Evolutionary conservation across 192 early-diverging fungal genomes (phyloP).

Genomic region (Coemansia sp.): DNA sequence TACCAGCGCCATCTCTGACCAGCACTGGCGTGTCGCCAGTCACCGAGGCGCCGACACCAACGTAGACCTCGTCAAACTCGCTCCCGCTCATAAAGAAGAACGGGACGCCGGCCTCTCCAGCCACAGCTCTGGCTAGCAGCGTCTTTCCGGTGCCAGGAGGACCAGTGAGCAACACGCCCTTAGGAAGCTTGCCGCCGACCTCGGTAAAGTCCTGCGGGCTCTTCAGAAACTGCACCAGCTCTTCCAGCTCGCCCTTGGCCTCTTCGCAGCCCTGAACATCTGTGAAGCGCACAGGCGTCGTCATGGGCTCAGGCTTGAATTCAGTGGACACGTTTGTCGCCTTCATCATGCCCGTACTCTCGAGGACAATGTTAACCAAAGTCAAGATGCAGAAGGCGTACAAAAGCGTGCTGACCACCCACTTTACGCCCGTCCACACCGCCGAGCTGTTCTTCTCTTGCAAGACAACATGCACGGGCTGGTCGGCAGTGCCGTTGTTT

Average conservation of each 20-base stretch:
- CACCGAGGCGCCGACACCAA: slow-evolving; percentile 88
- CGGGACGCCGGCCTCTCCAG: slow-evolving; percentile 96
- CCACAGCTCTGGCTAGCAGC: slow-evolving; percentile 93
- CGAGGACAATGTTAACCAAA: slow-evolving; percentile 67
- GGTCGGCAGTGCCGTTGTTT: slow-evolving; percentile 26
- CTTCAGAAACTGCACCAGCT: slow-evolving; percentile 95
- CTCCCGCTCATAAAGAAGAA: slow-evolving; percentile 99
- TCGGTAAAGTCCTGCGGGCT: slow-evolving; percentile 90
- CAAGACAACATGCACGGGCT: slow-evolving; percentile 47
- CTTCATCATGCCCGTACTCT: slow-evolving; percentile 73
- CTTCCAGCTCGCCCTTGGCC: slow-evolving; percentile 96
- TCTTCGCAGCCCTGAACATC: slow-evolving; percentile 99
- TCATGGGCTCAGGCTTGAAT: slow-evolving; percentile 42
- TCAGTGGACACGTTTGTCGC: slow-evolving; percentile 42
- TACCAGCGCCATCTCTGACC: slow-evolving; percentile 30
- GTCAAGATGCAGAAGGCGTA: slow-evolving; percentile 74
- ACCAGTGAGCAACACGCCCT: slow-evolving; percentile 86
- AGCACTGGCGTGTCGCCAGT: slow-evolving; percentile 57
- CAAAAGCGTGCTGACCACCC: slow-evolving; percentile 43
- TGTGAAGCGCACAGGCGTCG: slow-evolving; percentile 72
- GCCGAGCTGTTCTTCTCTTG: slow-evolving; percentile 35
- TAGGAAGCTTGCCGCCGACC: slow-evolving; percentile 94
- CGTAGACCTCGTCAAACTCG: slow-evolving; percentile 99
- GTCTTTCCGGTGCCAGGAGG: slow-evolving; percentile 99
- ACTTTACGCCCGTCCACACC: slow-evolving; percentile 40